Conservation (phyloP, 176 grass and related monocot genomes). For the Carex pumila region DNA sequence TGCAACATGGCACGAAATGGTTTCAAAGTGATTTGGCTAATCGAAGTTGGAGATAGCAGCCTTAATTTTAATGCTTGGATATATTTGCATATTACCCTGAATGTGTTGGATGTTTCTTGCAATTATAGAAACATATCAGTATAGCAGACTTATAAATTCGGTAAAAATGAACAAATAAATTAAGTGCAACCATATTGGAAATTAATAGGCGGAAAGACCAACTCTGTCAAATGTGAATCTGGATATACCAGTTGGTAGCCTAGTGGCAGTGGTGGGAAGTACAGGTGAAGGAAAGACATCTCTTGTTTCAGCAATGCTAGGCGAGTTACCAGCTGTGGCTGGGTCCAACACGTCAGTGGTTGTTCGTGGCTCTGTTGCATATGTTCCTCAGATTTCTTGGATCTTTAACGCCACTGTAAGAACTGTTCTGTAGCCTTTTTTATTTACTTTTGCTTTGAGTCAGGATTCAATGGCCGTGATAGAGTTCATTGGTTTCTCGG, state of each 20-base stretch:
- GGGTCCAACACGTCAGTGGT: constrained; percentile 65
- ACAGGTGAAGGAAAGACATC: constrained; percentile 99
- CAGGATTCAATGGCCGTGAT: background rate
- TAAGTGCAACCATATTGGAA: constrained; percentile 15
- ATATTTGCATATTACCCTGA: background rate
- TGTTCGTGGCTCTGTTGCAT: constrained; percentile 74
- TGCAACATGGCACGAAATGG: background rate
- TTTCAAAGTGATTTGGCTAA: background rate
- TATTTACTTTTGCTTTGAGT: background rate
- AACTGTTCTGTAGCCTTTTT: constrained; percentile 13
- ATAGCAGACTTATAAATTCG: background rate
- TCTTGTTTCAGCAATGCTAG: constrained; percentile 95
- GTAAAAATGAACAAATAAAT: background rate
- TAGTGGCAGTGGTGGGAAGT: constrained; percentile 93
- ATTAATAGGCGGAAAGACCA: constrained; percentile 63
- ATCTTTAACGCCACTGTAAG: constrained; percentile 99
- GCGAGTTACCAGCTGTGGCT: constrained; percentile 65
- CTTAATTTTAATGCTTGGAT: background rate
- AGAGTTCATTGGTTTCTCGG: background rate
- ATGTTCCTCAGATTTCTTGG: constrained; percentile 99
- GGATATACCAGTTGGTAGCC: constrained; percentile 78
- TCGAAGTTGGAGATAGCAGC: background rate
- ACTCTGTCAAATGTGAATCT: constrained; percentile 95
- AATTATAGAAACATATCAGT: background rate
- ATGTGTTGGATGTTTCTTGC: background rate